Evolutionary conservation across 129 eudicot species (phyloP).

Genomic region (Centella asiatica): DNA sequence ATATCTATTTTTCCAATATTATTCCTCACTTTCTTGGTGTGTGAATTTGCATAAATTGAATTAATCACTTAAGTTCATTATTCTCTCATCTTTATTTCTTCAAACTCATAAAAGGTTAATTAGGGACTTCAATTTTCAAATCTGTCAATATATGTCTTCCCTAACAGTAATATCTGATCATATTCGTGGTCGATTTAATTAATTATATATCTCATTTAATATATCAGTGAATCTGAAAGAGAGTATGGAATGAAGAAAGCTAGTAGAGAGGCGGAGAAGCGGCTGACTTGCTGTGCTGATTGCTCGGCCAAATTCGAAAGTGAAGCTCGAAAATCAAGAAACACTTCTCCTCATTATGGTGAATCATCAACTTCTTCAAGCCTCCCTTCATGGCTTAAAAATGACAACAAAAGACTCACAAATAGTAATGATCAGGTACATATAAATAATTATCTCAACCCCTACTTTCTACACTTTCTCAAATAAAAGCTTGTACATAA

Average conservation of each 20-base stretch:
- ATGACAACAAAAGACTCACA: constrained; percentile 40
- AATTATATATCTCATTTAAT: constrained; percentile 3
- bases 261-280: constrained; percentile 28
- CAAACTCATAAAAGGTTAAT: no score
- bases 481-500: not conserved
- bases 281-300: constrained; percentile 44
- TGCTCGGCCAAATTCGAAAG: constrained; percentile 43
- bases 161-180: no score
- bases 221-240: constrained; percentile 28
- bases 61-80: no score
- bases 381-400: constrained; percentile 81
- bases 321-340: constrained; percentile 40
- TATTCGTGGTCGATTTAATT: no score
- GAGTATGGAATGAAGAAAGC: constrained; percentile 36
- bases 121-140: no score
- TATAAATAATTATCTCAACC: not conserved
- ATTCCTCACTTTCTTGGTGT: no score
- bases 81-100: not conserved
- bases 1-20: no score
- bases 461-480: not conserved
- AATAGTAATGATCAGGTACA: constrained; percentile 15
- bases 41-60: no score
- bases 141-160: not conserved
- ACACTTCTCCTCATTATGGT: not conserved
- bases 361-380: constrained; percentile 42